Conservation (phyloP, 1,139 yeast species). For the Kodamaea suecica region DNA sequence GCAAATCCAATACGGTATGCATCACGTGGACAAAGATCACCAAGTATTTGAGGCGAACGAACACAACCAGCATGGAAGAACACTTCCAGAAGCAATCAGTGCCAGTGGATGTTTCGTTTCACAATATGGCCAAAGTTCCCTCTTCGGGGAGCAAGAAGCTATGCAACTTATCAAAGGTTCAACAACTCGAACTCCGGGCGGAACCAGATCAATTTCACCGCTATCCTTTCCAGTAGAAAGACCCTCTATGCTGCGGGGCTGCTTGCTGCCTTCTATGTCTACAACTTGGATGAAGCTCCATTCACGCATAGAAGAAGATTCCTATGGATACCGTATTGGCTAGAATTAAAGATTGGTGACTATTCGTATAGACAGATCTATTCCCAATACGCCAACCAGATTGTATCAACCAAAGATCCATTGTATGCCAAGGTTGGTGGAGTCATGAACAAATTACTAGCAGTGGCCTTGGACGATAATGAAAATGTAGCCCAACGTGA, state of each 20-base stretch:
- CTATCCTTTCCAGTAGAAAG: conserved; percentile 11
- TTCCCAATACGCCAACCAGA: conserved; percentile 39
- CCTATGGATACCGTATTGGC: conserved; percentile 66
- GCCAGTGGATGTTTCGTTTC: too few relatives aligned
- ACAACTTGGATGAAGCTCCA: conserved; percentile 79
- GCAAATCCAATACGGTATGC: too few relatives aligned
- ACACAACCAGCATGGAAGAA: too few relatives aligned
- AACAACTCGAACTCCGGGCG: conserved; percentile 1
- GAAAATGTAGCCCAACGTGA: conserved; percentile 29
- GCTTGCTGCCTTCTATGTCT: conserved; percentile 46
- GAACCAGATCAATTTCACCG: conserved; percentile 1
- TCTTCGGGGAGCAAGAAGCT: not conserved
- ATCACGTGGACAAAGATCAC: too few relatives aligned
- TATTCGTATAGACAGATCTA: conserved; percentile 62
- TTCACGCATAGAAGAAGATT: conserved; percentile 71
- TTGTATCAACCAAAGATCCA: conserved; percentile 57
- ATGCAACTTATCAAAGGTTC: conserved; percentile 15
- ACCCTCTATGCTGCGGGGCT: conserved; percentile 12
- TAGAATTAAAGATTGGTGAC: conserved; percentile 69
- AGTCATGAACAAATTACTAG: conserved; percentile 65
- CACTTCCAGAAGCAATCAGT: too few relatives aligned
- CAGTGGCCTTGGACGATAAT: conserved; percentile 45
- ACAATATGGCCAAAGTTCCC: not conserved
- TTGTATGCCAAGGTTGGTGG: conserved; percentile 50
- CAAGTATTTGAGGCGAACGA: too few relatives aligned